Conservation (phyloP, 2,329 filamentous ascomycete species). For the Ophiosphaerella herpotricha region DNA sequence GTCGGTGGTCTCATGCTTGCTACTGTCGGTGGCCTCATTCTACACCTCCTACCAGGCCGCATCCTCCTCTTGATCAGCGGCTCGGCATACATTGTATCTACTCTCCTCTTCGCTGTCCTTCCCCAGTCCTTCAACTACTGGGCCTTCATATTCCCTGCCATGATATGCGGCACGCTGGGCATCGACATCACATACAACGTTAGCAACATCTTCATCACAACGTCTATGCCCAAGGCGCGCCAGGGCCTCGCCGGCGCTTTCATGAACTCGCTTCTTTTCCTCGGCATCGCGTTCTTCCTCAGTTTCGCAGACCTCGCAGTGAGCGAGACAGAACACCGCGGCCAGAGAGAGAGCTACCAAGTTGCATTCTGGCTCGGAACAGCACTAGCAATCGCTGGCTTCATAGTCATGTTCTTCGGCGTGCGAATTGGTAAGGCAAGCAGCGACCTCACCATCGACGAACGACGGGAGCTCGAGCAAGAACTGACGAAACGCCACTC, state of each 20-base stretch:
- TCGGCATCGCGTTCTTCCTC: constrained; percentile 44
- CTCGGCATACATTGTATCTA: constrained; percentile 33
- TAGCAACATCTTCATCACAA: constrained; percentile 46
- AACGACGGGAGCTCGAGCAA: constrained; percentile 35
- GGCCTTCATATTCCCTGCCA: constrained; percentile 47
- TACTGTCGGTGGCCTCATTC: constrained; percentile 39
- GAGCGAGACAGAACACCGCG: constrained; percentile 36
- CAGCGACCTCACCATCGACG: constrained; percentile 42
- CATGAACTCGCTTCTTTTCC: constrained; percentile 43
- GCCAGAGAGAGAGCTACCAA: constrained; percentile 41
- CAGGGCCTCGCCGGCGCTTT: constrained; percentile 45
- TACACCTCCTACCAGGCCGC: constrained; percentile 43
- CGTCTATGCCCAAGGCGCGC: constrained; percentile 37
- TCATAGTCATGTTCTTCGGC: constrained; percentile 44
- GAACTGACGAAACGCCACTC: constrained; percentile 31
- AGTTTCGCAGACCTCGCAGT: constrained; percentile 44
- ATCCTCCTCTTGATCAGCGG: constrained; percentile 40
- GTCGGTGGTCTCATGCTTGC: constrained; percentile 42
- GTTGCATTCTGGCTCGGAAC: constrained; percentile 45
- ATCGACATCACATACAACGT: constrained; percentile 47
- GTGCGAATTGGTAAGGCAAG: constrained; percentile 45
- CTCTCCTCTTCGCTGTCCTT: constrained; percentile 43
- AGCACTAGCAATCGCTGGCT: constrained; percentile 29
- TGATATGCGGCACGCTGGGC: constrained; percentile 50
- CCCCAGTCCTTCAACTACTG: constrained; percentile 41